Evolutionary conservation across 257 asterid genomes (phyloP).

Genomic region (Prunella vulgaris): DNA sequence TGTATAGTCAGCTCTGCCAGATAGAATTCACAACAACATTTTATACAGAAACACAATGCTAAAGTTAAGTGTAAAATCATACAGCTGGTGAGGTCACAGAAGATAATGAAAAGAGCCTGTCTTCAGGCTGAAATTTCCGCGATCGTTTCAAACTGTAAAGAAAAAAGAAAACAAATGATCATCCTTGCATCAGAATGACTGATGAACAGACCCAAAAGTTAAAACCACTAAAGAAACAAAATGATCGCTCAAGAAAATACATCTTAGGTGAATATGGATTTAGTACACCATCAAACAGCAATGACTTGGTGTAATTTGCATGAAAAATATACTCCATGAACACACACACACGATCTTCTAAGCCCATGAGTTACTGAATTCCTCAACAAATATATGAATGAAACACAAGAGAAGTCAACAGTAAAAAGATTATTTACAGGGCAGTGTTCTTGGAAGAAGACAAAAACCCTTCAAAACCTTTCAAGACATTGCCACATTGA

Average conservation of each 20-base stretch:
- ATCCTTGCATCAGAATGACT: conserved; percentile 4
- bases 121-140: conserved; percentile 95
- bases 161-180: conserved; percentile 8
- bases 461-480: conserved; percentile 97
- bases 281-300: background rate
- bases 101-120: conserved; percentile 91
- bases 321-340: background rate
- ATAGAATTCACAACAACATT: too few relatives aligned
- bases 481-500: conserved; percentile 99
- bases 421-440: conserved; percentile 40
- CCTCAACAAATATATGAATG: background rate
- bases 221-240: background rate
- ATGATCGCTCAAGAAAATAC: background rate
- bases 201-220: background rate
- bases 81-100: conserved; percentile 96
- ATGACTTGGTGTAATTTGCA: background rate
- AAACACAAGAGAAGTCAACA: background rate
- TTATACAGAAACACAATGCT: background rate
- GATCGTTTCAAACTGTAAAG: conserved; percentile 83
- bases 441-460: conserved; percentile 93
- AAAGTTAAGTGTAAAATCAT: conserved; percentile 27
- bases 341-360: background rate
- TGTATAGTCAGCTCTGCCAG: too few relatives aligned
- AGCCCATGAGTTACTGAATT: background rate
- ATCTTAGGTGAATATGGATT: background rate